Conservation (phyloP, 2,329 filamentous ascomycete species). For the Colletotrichum scovillei region DNA sequence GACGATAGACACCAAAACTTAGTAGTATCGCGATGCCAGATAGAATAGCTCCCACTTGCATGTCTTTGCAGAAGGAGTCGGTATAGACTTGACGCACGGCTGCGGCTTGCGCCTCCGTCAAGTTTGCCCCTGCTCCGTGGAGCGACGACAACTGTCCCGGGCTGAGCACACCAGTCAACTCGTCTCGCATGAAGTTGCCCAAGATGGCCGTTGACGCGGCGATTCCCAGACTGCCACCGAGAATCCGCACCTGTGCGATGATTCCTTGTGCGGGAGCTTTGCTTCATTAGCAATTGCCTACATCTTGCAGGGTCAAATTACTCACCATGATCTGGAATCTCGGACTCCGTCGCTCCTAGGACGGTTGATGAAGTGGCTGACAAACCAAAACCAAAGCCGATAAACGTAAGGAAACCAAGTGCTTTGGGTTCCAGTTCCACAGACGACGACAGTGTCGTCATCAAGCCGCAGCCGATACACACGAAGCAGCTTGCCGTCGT, state of each 20-base stretch:
- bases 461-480: constrained; percentile 58
- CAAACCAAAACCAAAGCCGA: constrained; percentile 65
- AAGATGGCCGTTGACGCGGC: constrained; percentile 62
- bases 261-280: constrained; percentile 64
- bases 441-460: constrained; percentile 49
- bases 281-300: constrained; percentile 9
- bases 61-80: constrained; percentile 57
- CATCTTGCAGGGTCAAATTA: background rate
- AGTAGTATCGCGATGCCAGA: constrained; percentile 53
- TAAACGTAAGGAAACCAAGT: constrained; percentile 60
- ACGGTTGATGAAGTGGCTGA: constrained; percentile 60
- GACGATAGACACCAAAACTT: constrained; percentile 52
- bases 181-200: constrained; percentile 43
- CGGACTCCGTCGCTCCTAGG: constrained; percentile 53
- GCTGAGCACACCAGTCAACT: constrained; percentile 44
- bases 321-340: constrained; percentile 59
- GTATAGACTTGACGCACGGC: constrained; percentile 53
- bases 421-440: constrained; percentile 55
- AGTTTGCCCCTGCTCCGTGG: constrained; percentile 35
- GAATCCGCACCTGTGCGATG: constrained; percentile 61
- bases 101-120: constrained; percentile 44
- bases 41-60: constrained; percentile 57
- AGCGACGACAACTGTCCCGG: constrained; percentile 43
- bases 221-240: constrained; percentile 66
- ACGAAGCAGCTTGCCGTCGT: constrained; percentile 54